Percentiles rank a stretch among this genome's conserved stretches.
Evolutionary conservation across 1,284 basidiomycete species (phyloP).

Genomic region (Pseudozyma pruni): DNA sequence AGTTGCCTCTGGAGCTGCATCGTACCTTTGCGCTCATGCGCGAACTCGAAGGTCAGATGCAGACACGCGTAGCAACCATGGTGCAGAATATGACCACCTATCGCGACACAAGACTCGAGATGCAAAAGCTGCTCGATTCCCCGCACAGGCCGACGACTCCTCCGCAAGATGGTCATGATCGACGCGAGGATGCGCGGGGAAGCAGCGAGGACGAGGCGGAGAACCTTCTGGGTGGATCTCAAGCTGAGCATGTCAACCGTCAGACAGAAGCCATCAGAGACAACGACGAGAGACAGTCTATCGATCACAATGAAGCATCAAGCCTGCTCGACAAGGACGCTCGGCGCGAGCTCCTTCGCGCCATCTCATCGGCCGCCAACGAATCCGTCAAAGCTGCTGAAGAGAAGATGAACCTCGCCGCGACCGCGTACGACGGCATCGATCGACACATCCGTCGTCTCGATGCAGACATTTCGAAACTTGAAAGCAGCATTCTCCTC

Average conservation of each 20-base stretch:
- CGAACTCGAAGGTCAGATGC: constrained; percentile 82
- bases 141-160: too few relatives aligned
- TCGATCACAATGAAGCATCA: neutral
- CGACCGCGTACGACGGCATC: constrained; percentile 71
- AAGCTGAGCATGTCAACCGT: neutral
- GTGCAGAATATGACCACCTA: constrained; percentile 30
- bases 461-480: constrained; percentile 68
- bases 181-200: neutral
- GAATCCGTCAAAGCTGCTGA: constrained; percentile 68
- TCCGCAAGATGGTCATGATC: neutral
- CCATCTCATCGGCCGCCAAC: constrained; percentile 34
- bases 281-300: neutral
- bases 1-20: constrained; percentile 84
- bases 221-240: constrained; percentile 27
- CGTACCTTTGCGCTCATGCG: constrained; percentile 80
- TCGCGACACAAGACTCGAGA: constrained; percentile 28
- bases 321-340: constrained; percentile 11
- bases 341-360: constrained; percentile 15
- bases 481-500: constrained; percentile 57
- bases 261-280: neutral
- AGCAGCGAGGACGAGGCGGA: constrained; percentile 44
- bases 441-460: constrained; percentile 72
- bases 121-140: constrained; percentile 16
- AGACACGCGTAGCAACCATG: constrained; percentile 16
- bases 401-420: constrained; percentile 71